Evolutionary conservation across 2,329 filamentous ascomycete genomes (phyloP), one percentile per base, ranked within the genome.

Genomic region (Neopestalotiopsis clavispora): DNA sequence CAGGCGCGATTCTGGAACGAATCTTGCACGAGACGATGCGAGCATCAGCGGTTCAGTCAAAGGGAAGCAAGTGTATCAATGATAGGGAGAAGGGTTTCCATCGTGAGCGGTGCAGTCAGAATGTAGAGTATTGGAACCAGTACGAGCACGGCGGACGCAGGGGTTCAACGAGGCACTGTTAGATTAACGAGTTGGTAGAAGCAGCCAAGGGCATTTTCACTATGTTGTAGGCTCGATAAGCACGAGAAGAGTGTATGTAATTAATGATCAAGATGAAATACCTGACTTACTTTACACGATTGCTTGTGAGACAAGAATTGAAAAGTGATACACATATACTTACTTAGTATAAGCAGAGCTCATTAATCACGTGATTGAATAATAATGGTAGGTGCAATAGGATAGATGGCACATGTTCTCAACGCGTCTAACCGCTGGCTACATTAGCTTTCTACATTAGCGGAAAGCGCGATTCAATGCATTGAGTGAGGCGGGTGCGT

Each of bases 1-100:
- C 4, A 38, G 23, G 28, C 12, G 17, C 2, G 64, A 20, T 9
- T 73, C 73, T 52, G 69, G 68, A 40, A 52, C 73, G 28, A 70
- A 68, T 28, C 60, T 70, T 52, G 28, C 65, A 30, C 59, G 71
- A 52, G 73, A 75, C 28, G 72, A 72, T 6, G 71, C 69, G 20
- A 75, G 75, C 62, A 67, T 57, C 56, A 72, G 70, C 13, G 65
- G 74, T 59, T 62, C 70, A 32, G 74, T 72, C 12, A 70, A 42
- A 12, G 65, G 69, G 34, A 73, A 67, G 52, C 72, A 72, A 58
- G 38, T 70, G 14, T 58, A 70, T 40, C 74, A 40, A 38, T 62
- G 57, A 59, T 59, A 52, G 45, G 20, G 74, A 66, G 4, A 40
- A 42, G 23, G 30, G 38, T 61, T 52, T 20, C n/a, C 2, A 6